Evolutionary conservation across 306 rosid genomes (phyloP).

Genomic region (Malus sieversii): DNA sequence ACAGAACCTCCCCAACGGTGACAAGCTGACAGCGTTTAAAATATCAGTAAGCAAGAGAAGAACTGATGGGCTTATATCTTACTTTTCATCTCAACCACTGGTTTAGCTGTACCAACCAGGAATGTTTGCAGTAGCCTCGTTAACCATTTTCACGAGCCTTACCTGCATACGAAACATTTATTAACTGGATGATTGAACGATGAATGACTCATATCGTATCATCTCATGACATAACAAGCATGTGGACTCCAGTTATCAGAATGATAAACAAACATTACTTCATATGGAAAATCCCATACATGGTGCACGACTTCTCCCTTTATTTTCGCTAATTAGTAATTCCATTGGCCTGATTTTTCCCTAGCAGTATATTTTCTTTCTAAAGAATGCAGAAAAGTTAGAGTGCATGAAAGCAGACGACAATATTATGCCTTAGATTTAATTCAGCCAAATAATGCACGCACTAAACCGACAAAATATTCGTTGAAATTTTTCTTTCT

Average conservation of each 20-base stretch:
- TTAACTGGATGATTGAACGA: neutral
- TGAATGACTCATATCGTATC: neutral
- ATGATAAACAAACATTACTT: neutral
- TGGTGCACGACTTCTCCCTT: neutral
- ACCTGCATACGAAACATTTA: constrained; percentile 36
- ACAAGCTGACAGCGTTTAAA: neutral
- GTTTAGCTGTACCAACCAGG: constrained; percentile 53
- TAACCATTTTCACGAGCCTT: constrained; percentile 71
- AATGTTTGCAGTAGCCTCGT: constrained; percentile 68
- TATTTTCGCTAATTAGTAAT: neutral
- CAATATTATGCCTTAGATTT: too few species aligned
- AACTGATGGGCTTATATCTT: neutral
- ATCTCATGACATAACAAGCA: neutral
- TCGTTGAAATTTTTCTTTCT: neutral
- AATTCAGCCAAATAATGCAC: neutral
- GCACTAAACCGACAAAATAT: neutral
- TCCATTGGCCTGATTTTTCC: neutral
- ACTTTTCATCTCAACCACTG: constrained; percentile 22
- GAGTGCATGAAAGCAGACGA: neutral
- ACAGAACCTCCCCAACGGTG: neutral
- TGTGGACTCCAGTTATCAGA: neutral
- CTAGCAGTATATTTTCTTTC: neutral
- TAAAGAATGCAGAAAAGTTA: neutral
- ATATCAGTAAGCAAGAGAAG: neutral
- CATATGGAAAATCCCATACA: too few species aligned